Base-by-base conservation (phyloP, 1,139 yeast genomes). In the Petasospora rhodanensis region DNA sequence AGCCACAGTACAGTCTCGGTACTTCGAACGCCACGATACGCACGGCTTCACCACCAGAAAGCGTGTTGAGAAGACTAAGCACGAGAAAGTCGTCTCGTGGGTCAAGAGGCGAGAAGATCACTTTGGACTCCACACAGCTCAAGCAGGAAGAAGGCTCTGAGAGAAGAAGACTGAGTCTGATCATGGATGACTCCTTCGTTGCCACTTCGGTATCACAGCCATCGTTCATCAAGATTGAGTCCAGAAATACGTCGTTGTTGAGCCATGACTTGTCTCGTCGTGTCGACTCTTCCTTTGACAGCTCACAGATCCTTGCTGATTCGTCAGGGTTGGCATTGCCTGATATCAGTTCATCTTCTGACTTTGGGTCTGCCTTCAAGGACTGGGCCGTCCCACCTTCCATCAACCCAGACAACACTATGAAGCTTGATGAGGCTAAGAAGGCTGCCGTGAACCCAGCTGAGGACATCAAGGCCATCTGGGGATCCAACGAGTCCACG, bases 301-400 rank as follows among this genome's bases (percentile, higher is more conserved):
- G 18, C 18, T 26, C 35, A 17, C 38, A 35, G 16, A 17, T 24
- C 5, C 13, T 29, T 12, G 39, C 24, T 13, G 29, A 40, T 12
- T 21, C 37, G 7, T 36, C 43, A 0, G 42, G 34, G 2, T 2
- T 42, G 22, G 38, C 26, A 6, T 33, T 50, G n/a, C 53, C 54
- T 11, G 47, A 49, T 29, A 9, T 47, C 13, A 34, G 43, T n/a
- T 28, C 28, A n/a, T 39, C 49, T 3, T 47, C 54, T 6, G 54
- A 49, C 28, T 51, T 51, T 38, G 52, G 44, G n/a, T 32, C 32
- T 24, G 51, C 52, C 6, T 51, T 51, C 30, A 37, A 34, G 18
- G 49, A 44, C 1, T 51, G 55, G 55, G 44, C 42, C 24, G 24
- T 41, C 13, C 23, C 39, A 10, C 35, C 30, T n/a, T 13, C 26